Percentiles rank a stretch among this genome's conserved stretches.
Conservation (phyloP, 1,284 basidiomycete genomes). For the Porodaedalea pini region DNA sequence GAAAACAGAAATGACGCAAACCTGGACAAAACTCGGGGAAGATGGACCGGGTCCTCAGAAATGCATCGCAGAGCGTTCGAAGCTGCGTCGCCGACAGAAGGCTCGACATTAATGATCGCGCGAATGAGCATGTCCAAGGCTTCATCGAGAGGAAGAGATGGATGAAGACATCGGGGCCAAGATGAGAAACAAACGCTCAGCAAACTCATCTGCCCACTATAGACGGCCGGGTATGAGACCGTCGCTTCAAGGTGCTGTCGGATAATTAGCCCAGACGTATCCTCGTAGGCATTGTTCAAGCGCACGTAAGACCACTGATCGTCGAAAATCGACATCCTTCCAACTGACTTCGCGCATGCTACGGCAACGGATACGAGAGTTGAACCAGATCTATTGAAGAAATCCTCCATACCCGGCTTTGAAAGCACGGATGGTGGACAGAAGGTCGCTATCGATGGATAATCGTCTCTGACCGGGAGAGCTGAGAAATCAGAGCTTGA, state of each 20-base stretch:
- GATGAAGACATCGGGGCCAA: slow-evolving; percentile 79
- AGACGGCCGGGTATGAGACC: slow-evolving; percentile 67
- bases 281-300: slow-evolving; percentile 63
- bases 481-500: slow-evolving; percentile 65
- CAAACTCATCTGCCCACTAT: slow-evolving; percentile 67
- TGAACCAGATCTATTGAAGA: slow-evolving; percentile 65
- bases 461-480: slow-evolving; percentile 60
- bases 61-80: slow-evolving; percentile 71
- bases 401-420: slow-evolving; percentile 73
- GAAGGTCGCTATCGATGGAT: slow-evolving; percentile 65
- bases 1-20: slow-evolving; percentile 80
- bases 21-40: slow-evolving; percentile 61
- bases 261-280: slow-evolving; percentile 58
- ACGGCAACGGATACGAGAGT: slow-evolving; percentile 62
- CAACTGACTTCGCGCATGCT: slow-evolving; percentile 66
- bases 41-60: slow-evolving; percentile 58
- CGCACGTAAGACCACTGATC: slow-evolving; percentile 71
- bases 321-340: slow-evolving; percentile 79
- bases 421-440: slow-evolving; percentile 50
- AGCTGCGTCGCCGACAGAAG: slow-evolving; percentile 67
- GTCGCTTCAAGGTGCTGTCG: slow-evolving; percentile 69
- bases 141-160: slow-evolving; percentile 52
- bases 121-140: slow-evolving; percentile 80
- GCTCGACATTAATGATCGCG: slow-evolving; percentile 83
- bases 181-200: slow-evolving; percentile 80